A percentile compares a stretch with the other conserved stretches of the same genome.
These are phyloP conservation scores for Rhexocercosporidium sp. DNA, from an alignment of 2,329 filamentous ascomycete species.

Conservation along the genomic window DNA sequence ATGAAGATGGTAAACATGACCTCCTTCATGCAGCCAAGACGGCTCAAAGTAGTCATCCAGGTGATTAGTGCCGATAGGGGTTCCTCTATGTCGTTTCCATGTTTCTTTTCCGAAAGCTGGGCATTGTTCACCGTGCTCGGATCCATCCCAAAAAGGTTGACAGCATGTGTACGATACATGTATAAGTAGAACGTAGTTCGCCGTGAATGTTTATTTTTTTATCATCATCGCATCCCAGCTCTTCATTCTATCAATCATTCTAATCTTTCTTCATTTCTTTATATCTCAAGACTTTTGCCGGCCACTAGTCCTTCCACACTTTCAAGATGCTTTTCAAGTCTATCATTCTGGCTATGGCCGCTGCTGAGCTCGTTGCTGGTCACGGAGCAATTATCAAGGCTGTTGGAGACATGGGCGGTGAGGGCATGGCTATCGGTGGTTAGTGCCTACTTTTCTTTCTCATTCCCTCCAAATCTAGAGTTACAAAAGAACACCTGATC, in stretches of 20 bases:
- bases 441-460: slow-evolving; percentile 24
- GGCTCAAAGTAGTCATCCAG: neutral
- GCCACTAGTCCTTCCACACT: slow-evolving; percentile 20
- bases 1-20: neutral
- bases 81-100: slow-evolving; percentile 6
- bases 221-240: slow-evolving; percentile 17
- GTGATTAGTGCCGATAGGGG: slow-evolving; percentile 3
- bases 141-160: slow-evolving; percentile 1
- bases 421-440: slow-evolving; percentile 55
- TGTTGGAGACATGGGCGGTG: slow-evolving; percentile 61
- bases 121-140: slow-evolving; percentile 17
- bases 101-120: slow-evolving; percentile 21
- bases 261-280: slow-evolving; percentile 7
- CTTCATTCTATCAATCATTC: slow-evolving; percentile 13
- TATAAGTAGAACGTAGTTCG: slow-evolving; percentile 15
- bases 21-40: slow-evolving; percentile 1
- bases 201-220: neutral
- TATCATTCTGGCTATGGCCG: slow-evolving; percentile 55
- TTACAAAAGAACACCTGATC: neutral
- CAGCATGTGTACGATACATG: neutral
- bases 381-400: slow-evolving; percentile 65
- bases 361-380: slow-evolving; percentile 59
- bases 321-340: slow-evolving; percentile 49
- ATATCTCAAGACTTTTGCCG: slow-evolving; percentile 23
- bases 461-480: too few species aligned